Base-by-base conservation (phyloP, 2,329 filamentous ascomycete genomes). In the Paecilomyces sp. region DNA sequence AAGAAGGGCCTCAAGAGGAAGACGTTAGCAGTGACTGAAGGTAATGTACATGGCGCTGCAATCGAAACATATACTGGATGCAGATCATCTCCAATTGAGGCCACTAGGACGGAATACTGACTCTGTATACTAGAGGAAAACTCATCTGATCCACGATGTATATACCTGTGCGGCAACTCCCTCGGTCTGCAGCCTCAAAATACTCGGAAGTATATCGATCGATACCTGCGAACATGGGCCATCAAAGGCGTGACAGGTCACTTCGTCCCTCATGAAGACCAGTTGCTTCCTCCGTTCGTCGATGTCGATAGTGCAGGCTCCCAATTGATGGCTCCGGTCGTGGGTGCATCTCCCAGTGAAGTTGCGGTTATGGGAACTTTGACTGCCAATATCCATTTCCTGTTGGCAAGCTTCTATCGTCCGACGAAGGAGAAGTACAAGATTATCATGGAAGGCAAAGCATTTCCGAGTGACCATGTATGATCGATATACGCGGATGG, bases 151-250 rank as follows among this genome's bases (percentile, higher is more conserved):
- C 76, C 80, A 30, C 76, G 78, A 55, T 83, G 82, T 61, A 87
- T 91, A 61, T 97, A 96, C 74, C 86, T 97, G 63, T 93, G 91
- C 65, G 92, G 92, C 59, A 96, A 96, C 77, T 96, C 91, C 0
- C 83, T 96, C 1, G 92, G 92, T 41, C 83, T 93, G 3, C 92
- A 96, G 72, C 91, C 92, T 53, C 85, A 83, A 62, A 83, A 83
- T 13, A 86, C 88, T 0, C 80, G 83, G 18, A 77, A 82, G 15
- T 87, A 90, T 63, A 77, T 96, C 62, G 79, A 87, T 54, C 83
- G 85, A 4, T 91, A 95, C 65, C 82, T 96, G 1, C 84, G 88
- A 62, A 91, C 90, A 3, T 96, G 92, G 92, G 88, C 88, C 0
- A 88, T 86, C 0, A 88, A 94, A 64, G 92, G 88, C 18, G 92